Percentiles rank a stretch among this genome's conserved stretches.
These are phyloP conservation scores for Exophiala calicioides DNA, from an alignment of 2,329 filamentous ascomycete species.

Conservation along the genomic window DNA sequence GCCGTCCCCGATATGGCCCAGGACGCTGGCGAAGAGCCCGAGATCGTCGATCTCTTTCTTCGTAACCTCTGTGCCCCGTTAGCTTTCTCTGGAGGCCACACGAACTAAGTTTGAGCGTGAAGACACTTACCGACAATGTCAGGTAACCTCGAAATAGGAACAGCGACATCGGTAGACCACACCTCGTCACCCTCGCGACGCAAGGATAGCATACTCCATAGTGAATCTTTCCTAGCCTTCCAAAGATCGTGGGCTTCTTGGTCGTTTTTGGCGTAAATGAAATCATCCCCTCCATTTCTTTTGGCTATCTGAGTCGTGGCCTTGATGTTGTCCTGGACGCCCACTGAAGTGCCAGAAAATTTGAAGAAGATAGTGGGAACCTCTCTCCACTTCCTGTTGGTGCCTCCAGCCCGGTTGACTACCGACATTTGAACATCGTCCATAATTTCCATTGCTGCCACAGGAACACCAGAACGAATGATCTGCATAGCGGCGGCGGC, in stretches of 20 bases:
- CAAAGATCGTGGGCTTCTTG: constrained; percentile 76
- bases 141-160: constrained; percentile 68
- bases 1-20: constrained; percentile 89
- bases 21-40: constrained; percentile 80
- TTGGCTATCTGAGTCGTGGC: constrained; percentile 67
- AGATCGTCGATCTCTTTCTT: constrained; percentile 87
- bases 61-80: constrained; percentile 65
- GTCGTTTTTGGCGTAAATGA: constrained; percentile 72
- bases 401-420: constrained; percentile 69
- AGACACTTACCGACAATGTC: constrained; percentile 58
- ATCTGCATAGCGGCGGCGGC: constrained; percentile 72
- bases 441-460: constrained; percentile 82
- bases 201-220: constrained; percentile 76
- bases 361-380: constrained; percentile 82
- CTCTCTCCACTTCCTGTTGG: constrained; percentile 67
- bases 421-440: constrained; percentile 86
- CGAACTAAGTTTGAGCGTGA: not conserved
- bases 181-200: constrained; percentile 63
- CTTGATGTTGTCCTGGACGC: constrained; percentile 76
- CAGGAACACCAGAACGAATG: constrained; percentile 72
- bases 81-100: not conserved
- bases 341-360: constrained; percentile 64
- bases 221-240: constrained; percentile 79
- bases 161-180: constrained; percentile 85
- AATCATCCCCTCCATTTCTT: constrained; percentile 62